Evolutionary conservation across 225 moss, liverwort and hornwort genomes (phyloP).

Genomic region (Sphagnum contortum): DNA sequence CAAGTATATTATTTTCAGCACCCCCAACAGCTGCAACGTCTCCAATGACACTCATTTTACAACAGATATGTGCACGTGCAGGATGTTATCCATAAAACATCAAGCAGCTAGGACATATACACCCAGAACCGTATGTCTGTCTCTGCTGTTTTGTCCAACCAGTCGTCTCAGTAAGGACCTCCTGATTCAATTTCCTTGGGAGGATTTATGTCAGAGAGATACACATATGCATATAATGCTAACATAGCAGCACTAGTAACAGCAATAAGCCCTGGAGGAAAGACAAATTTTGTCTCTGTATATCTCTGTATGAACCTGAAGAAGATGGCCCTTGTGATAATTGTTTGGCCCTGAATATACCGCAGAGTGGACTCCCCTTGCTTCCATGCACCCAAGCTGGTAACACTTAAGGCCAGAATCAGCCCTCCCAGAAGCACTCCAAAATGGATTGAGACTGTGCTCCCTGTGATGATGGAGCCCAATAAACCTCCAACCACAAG

Average conservation of each 20-base stretch:
- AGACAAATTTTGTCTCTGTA: conserved; percentile 35
- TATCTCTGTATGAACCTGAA: conserved; percentile 16
- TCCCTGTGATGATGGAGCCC: conserved; percentile 79
- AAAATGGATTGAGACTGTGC: conserved; percentile 72
- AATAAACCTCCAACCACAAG: conserved; percentile 66
- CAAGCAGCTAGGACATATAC: no score
- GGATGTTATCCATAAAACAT: no score
- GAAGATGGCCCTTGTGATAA: conserved; percentile 22
- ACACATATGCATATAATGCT: conserved; percentile 85
- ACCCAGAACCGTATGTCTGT: no score
- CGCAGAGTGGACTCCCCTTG: conserved; percentile 58
- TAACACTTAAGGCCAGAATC: conserved; percentile 69
- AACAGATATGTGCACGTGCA: no score
- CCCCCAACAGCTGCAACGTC: no score
- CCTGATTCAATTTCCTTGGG: conserved; percentile 51
- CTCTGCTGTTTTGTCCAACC: no score
- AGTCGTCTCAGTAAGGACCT: neutral
- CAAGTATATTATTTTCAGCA: no score
- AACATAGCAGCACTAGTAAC: conserved; percentile 74
- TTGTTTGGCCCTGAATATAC: conserved; percentile 83
- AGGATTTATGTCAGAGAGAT: conserved; percentile 83
- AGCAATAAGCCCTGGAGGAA: conserved; percentile 34
- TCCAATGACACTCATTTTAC: no score
- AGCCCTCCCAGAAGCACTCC: conserved; percentile 81
- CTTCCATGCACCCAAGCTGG: conserved; percentile 91